Evolutionary conservation across 257 asterid species (phyloP).

Genomic region (Ilex asprella): DNA sequence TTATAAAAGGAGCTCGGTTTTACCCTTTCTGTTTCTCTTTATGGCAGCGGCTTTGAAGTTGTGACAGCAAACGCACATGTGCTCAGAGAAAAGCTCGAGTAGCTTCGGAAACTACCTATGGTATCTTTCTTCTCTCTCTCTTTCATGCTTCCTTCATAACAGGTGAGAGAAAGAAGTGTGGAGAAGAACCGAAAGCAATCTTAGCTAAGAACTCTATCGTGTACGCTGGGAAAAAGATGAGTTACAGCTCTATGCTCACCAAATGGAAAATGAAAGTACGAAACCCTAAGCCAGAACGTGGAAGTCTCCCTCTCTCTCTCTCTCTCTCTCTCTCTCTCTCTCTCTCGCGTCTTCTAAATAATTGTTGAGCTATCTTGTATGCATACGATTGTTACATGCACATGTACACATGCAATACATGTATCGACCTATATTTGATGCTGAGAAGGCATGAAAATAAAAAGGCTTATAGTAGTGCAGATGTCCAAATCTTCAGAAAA

Average conservation of each 20-base stretch:
- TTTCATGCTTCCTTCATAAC: not conserved
- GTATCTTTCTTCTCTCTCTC: too few relatives aligned
- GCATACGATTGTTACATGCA: too few relatives aligned
- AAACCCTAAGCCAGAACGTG: constrained; percentile 60
- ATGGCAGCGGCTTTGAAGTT: not conserved
- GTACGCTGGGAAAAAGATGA: constrained; percentile 11
- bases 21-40: not conserved
- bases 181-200: constrained; percentile 1
- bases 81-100: too few relatives aligned
- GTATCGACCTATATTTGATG: constrained; percentile 1
- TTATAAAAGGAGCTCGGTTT: not conserved
- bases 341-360: not conserved
- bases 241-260: not conserved
- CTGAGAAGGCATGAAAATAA: too few relatives aligned
- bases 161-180: not conserved
- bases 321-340: not conserved
- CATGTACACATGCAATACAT: constrained; percentile 5
- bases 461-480: not conserved
- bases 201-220: constrained; percentile 14
- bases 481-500: too few relatives aligned
- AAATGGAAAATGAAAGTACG: constrained; percentile 21
- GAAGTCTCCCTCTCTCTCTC: constrained; percentile 1
- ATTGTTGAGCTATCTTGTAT: not conserved
- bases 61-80: too few relatives aligned
- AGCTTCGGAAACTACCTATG: too few relatives aligned